Percentiles rank a stretch among this genome's conserved stretches.
Evolutionary conservation across 768 basidiomycete genomes (phyloP).

Genomic region (Boletus sp.): DNA sequence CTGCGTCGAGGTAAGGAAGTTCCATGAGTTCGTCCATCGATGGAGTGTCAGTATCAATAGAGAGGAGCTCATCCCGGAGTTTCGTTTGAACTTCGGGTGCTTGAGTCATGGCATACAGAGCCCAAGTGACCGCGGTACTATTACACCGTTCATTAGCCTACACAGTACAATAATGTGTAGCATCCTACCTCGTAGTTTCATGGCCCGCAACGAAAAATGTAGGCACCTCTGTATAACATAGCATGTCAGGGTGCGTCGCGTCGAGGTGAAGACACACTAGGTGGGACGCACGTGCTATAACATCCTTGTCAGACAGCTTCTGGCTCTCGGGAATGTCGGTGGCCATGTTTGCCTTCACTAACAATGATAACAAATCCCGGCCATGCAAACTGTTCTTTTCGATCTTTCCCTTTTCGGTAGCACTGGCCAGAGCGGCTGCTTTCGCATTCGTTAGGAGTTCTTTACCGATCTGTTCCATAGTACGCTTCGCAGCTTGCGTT

Average conservation of each 20-base stretch:
- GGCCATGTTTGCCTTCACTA: constrained; percentile 53
- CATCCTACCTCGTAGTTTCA: constrained; percentile 50
- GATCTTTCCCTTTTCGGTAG: constrained; percentile 24
- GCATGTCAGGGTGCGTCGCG: background rate
- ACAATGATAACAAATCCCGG: constrained; percentile 52
- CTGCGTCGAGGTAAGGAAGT: constrained; percentile 65
- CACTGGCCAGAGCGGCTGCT: constrained; percentile 4
- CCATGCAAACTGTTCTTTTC: constrained; percentile 33
- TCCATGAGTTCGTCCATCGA: constrained; percentile 67
- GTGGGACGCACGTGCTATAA: constrained; percentile 45
- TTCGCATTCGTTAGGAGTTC: constrained; percentile 51
- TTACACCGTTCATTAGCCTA: background rate
- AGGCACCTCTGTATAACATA: constrained; percentile 46
- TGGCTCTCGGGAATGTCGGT: constrained; percentile 54
- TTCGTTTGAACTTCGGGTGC: constrained; percentile 49
- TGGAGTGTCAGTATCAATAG: constrained; percentile 53
- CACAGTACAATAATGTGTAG: background rate
- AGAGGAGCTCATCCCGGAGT: constrained; percentile 57
- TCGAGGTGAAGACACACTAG: too few relatives aligned
- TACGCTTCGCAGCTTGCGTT: constrained; percentile 12
- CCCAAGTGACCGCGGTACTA: constrained; percentile 52
- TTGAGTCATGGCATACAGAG: constrained; percentile 38
- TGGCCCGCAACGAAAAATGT: constrained; percentile 62
- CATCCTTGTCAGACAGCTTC: constrained; percentile 58
- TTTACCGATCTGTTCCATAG: constrained; percentile 36